These are phyloP conservation scores for Quercus variabilis DNA, from an alignment of 306 rosid species.

Conservation along the genomic window DNA sequence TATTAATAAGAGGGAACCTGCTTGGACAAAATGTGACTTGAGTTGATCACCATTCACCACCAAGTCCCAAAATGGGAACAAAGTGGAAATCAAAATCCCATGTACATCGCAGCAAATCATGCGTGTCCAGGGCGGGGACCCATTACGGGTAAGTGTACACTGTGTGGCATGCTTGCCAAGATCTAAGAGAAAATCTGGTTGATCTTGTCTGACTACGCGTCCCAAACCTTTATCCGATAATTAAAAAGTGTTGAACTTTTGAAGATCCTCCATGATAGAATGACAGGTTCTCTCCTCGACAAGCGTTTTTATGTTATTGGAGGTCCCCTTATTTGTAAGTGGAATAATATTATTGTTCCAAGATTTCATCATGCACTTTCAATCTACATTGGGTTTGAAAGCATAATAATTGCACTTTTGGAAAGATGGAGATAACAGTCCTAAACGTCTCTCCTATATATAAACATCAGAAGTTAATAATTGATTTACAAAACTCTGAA, in stretches of 20 bases:
- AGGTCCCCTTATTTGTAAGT: not conserved
- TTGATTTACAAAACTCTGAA: too few species aligned
- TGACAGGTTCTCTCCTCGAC: not conserved
- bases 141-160: not conserved
- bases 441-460: too few species aligned
- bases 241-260: not conserved
- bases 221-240: not conserved
- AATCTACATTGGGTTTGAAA: not conserved
- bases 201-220: not conserved
- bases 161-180: not conserved
- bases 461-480: fast-evolving
- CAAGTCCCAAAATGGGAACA: not conserved
- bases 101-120: not conserved
- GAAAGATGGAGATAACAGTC: not conserved
- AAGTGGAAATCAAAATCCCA: not conserved
- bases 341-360: not conserved
- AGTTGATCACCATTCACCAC: not conserved
- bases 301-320: not conserved
- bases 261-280: not conserved
- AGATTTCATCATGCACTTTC: not conserved
- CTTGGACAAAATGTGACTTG: not conserved
- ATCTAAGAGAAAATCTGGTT: not conserved
- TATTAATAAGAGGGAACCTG: not conserved
- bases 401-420: not conserved
- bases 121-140: not conserved